Conservation (phyloP, 1,139 yeast species). For the Trichomonascaceae sp. region DNA sequence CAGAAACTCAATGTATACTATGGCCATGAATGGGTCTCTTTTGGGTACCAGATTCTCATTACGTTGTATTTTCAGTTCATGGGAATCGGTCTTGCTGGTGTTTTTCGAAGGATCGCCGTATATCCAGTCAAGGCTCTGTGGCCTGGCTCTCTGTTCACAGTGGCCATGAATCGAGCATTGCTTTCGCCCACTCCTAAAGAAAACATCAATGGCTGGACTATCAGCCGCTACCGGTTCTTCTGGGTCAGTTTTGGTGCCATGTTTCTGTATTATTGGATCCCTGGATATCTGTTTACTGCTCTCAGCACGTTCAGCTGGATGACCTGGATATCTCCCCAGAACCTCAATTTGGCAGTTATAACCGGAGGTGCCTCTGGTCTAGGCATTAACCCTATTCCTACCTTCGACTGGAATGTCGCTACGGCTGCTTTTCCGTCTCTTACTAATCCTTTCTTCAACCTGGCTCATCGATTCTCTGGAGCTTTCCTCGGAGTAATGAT, state of each 20-base stretch:
- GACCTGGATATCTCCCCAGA: slow-evolving; percentile 55
- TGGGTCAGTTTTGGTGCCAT: slow-evolving; percentile 34
- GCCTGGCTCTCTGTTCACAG: slow-evolving; percentile 39
- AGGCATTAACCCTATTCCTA: slow-evolving; percentile 52
- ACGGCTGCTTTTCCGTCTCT: slow-evolving; percentile 32
- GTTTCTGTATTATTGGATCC: slow-evolving; percentile 53
- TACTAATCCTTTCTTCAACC: slow-evolving; percentile 40
- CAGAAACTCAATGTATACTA: slow-evolving; percentile 30
- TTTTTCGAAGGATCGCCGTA: slow-evolving; percentile 38
- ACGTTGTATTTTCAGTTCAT: slow-evolving; percentile 51
- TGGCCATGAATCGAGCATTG: slow-evolving; percentile 35
- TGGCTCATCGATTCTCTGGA: slow-evolving; percentile 38
- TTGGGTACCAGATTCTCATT: slow-evolving; percentile 43
- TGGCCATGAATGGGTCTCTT: slow-evolving; percentile 23
- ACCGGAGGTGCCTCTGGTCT: slow-evolving; percentile 52
- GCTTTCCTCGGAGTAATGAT: slow-evolving; percentile 36
- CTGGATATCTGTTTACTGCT: slow-evolving; percentile 46
- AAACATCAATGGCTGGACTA: slow-evolving; percentile 42
- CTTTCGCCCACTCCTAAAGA: slow-evolving; percentile 33
- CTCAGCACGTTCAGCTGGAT: slow-evolving; percentile 52
- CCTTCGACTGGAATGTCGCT: slow-evolving; percentile 47
- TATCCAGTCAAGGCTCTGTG: slow-evolving; percentile 51
- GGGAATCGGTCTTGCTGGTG: slow-evolving; percentile 55
- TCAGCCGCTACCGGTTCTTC: slow-evolving; percentile 43
- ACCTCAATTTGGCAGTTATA: slow-evolving; percentile 45